Conservation (phyloP, 2,329 filamentous ascomycete genomes). For the Pochonia chlamydosporia region DNA sequence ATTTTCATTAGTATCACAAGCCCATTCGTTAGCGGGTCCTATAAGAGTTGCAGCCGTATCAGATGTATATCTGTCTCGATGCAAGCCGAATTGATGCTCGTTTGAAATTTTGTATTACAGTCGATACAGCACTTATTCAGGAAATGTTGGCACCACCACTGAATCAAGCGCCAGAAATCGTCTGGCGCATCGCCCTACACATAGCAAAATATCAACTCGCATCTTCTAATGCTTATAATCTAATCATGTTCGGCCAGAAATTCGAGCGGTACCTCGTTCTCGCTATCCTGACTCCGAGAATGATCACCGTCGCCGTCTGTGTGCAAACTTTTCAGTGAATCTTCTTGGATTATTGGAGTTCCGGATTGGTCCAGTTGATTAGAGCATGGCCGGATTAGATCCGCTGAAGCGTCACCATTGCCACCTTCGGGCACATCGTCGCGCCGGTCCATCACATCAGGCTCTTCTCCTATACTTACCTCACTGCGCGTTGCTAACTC, state of each 20-base stretch:
- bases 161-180: background rate
- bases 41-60: too few relatives aligned
- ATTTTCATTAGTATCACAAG: too few relatives aligned
- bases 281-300: conserved; percentile 28
- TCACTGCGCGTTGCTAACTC: background rate
- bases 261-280: conserved; percentile 46
- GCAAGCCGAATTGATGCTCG: too few relatives aligned
- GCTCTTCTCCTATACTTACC: background rate
- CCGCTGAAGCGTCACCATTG: conserved; percentile 16
- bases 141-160: too few relatives aligned
- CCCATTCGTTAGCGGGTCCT: too few relatives aligned
- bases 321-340: background rate
- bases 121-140: too few relatives aligned
- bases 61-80: too few relatives aligned
- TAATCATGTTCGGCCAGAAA: conserved; percentile 41
- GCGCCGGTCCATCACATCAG: background rate
- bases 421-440: conserved; percentile 10
- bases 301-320: conserved; percentile 11
- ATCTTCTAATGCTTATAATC: background rate
- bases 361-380: conserved; percentile 18
- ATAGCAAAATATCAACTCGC: background rate
- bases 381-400: conserved; percentile 24
- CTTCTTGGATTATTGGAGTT: too few relatives aligned
- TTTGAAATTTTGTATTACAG: background rate
- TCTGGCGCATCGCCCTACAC: too few relatives aligned